Conservation (phyloP, 2,329 filamentous ascomycete species). For the Davidsoniella eucalypti region DNA sequence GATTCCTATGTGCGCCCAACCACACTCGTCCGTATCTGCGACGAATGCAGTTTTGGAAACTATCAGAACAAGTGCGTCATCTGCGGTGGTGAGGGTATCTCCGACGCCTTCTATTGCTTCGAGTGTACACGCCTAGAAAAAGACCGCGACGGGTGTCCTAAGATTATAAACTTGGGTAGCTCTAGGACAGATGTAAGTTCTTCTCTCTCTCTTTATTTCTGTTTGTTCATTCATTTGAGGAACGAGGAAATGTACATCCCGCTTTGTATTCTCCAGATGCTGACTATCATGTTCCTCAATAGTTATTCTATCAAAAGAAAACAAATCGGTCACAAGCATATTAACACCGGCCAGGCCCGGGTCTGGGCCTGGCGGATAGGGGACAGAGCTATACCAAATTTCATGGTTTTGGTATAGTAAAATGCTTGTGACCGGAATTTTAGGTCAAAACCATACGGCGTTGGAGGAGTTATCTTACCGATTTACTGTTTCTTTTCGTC, state of each 20-base stretch:
- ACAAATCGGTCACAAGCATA: slow-evolving; percentile 42
- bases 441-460: background rate
- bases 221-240: slow-evolving; percentile 2
- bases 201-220: slow-evolving; percentile 25
- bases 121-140: slow-evolving; percentile 96
- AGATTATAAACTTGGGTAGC: slow-evolving; percentile 97
- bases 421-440: background rate
- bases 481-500: no score
- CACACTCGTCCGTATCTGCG: slow-evolving; percentile 93
- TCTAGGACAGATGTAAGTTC: slow-evolving; percentile 72
- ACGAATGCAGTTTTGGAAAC: slow-evolving; percentile 98
- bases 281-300: slow-evolving; percentile 15
- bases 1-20: slow-evolving; percentile 97
- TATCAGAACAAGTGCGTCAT: slow-evolving; percentile 99
- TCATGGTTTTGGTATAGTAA: background rate
- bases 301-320: slow-evolving; percentile 52
- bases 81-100: slow-evolving; percentile 94
- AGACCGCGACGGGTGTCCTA: slow-evolving; percentile 91
- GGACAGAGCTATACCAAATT: background rate
- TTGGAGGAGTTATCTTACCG: background rate
- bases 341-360: slow-evolving; percentile 33
- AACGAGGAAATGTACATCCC: background rate
- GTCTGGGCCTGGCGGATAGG: slow-evolving; percentile 14
- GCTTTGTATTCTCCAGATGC: slow-evolving; percentile 12
- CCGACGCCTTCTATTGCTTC: slow-evolving; percentile 97